These are phyloP conservation scores for Kwoniella newhampshirensis DNA, from an alignment of 768 basidiomycete species.

Conservation along the genomic window DNA sequence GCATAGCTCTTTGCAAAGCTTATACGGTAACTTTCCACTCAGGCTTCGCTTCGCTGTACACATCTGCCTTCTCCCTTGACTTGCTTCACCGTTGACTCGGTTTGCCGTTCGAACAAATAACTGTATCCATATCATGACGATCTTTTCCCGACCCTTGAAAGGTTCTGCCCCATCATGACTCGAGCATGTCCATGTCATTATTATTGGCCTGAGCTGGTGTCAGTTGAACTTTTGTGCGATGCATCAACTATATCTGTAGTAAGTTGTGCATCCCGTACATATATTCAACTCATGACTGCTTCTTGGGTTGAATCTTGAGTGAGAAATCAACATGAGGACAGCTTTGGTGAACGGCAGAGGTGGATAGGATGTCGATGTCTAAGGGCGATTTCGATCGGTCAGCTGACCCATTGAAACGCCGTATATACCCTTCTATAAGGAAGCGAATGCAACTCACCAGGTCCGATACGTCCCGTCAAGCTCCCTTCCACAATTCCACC, in stretches of 20 bases:
- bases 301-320: slow-evolving; percentile 75
- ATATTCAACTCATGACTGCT: slow-evolving; percentile 12
- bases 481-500: slow-evolving; percentile 92
- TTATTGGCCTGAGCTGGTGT: not conserved
- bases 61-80: too few species aligned
- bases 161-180: too few species aligned
- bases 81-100: too few species aligned
- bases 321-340: slow-evolving; percentile 95
- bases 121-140: not conserved
- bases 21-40: too few species aligned
- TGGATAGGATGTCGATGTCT: slow-evolving; percentile 91
- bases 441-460: slow-evolving; percentile 62
- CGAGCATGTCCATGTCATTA: slow-evolving; percentile 1
- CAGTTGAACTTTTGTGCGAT: not conserved
- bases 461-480: slow-evolving; percentile 72
- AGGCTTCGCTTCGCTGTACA: too few species aligned
- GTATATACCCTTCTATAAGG: not conserved
- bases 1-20: too few species aligned
- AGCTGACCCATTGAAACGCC: not conserved
- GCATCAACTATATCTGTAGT: not conserved
- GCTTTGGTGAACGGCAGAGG: slow-evolving; percentile 58
- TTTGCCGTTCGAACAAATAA: too few species aligned
- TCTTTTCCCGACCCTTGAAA: too few species aligned
- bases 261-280: not conserved
- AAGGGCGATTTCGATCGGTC: slow-evolving; percentile 2